Percentiles rank a stretch among this genome's conserved stretches.
Conservation (phyloP, 768 basidiomycete species). For the Megacollybia marginata region DNA sequence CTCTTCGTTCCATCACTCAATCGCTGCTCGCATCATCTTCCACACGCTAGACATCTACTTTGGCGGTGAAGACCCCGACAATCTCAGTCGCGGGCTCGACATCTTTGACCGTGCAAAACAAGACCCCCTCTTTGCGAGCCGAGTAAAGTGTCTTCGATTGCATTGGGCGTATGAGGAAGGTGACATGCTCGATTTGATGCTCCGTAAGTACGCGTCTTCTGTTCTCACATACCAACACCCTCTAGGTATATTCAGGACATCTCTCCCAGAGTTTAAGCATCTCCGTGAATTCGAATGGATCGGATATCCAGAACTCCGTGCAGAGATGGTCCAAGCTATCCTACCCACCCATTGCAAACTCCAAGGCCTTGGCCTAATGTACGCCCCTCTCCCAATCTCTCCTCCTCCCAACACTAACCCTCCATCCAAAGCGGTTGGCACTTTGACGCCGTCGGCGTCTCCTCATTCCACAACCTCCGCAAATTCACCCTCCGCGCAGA, state of each 20-base stretch:
- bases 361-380: conserved; percentile 54
- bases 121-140: conserved; percentile 52
- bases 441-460: conserved; percentile 65
- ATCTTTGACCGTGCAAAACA: conserved; percentile 61
- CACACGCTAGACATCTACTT: conserved; percentile 63
- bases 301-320: conserved; percentile 64
- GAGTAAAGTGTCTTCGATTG: conserved; percentile 50
- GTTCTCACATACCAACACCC: neutral
- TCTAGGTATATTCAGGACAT: conserved; percentile 52
- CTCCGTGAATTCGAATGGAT: conserved; percentile 68
- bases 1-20: conserved; percentile 56
- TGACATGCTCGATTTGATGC: conserved; percentile 57
- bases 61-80: conserved; percentile 54
- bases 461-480: conserved; percentile 49
- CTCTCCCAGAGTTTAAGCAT: conserved; percentile 55
- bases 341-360: conserved; percentile 46
- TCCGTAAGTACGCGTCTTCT: conserved; percentile 23
- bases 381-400: conserved; percentile 9
- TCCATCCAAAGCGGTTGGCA: conserved; percentile 51
- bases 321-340: conserved; percentile 58
- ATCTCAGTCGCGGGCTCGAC: conserved; percentile 57
- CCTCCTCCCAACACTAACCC: neutral
- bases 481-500: conserved; percentile 65
- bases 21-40: conserved; percentile 59
- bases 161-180: conserved; percentile 70